phyloP scores from a whole-genome alignment of 306 rosid species.

The Cucumis melo region DNA sequence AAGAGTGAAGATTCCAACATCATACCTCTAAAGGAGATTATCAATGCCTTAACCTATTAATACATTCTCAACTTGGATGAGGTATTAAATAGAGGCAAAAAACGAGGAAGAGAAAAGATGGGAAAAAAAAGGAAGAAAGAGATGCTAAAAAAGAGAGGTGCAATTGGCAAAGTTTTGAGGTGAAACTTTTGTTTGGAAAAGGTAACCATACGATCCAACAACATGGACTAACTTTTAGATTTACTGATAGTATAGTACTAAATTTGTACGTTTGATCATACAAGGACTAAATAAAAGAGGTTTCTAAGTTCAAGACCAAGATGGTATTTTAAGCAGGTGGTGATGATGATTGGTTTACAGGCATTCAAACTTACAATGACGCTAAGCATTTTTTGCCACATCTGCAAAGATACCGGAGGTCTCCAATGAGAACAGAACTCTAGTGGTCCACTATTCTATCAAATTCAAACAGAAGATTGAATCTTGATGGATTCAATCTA shows the following conservation, averaged over 20 bases:
- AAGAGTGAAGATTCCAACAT: not conserved
- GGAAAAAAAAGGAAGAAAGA: too few species aligned
- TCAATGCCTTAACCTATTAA: not conserved
- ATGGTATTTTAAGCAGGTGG: not conserved
- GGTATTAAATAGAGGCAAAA: too few species aligned
- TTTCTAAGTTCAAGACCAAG: not conserved
- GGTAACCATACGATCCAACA: not conserved
- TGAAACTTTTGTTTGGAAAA: not conserved
- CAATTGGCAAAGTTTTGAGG: too few species aligned
- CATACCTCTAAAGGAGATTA: not conserved
- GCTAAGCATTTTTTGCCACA: conserved; percentile 84
- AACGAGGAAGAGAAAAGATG: too few species aligned
- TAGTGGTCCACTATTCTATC: conserved; percentile 84
- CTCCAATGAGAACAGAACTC: conserved; percentile 56
- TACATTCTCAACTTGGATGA: not conserved
- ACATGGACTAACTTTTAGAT: too few species aligned
- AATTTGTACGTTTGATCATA: too few species aligned
- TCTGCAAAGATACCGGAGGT: conserved; percentile 82
- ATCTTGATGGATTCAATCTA: too few species aligned
- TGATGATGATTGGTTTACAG: conserved; percentile 28
- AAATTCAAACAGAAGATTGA: conserved; percentile 90
- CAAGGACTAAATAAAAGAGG: not conserved
- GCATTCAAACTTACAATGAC: conserved; percentile 74
- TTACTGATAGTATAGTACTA: too few species aligned
- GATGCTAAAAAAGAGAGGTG: too few species aligned